phyloP scores from a whole-genome alignment of 2,329 filamentous ascomycete species.

The Epichloe glyceriae region DNA sequence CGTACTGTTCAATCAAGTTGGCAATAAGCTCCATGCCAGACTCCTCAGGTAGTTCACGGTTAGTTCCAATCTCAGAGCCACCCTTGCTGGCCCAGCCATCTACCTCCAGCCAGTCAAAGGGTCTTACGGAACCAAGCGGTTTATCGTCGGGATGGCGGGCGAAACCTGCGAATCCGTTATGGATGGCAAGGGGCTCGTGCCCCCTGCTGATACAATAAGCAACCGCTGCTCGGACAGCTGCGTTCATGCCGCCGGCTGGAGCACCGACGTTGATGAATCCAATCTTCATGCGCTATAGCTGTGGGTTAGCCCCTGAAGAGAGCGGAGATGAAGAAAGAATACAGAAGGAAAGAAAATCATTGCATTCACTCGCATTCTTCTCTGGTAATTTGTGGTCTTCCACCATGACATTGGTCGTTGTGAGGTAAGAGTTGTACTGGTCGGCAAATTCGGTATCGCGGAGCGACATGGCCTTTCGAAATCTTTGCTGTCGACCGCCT shows the following conservation, averaged over 20 bases:
- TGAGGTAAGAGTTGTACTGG: conserved; percentile 80
- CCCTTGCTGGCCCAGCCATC: conserved; percentile 93
- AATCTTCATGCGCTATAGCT: conserved; percentile 64
- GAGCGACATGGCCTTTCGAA: conserved; percentile 78
- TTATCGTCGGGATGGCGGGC: conserved; percentile 79
- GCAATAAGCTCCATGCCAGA: conserved; percentile 73
- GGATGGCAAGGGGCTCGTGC: conserved; percentile 84
- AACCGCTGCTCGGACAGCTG: conserved; percentile 82
- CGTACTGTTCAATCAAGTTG: conserved; percentile 69
- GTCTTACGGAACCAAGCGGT: conserved; percentile 69
- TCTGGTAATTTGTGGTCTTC: conserved; percentile 53
- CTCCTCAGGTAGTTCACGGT: conserved; percentile 80
- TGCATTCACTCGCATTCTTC: conserved; percentile 46
- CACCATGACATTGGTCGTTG: conserved; percentile 74
- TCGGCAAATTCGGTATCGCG: conserved; percentile 90
- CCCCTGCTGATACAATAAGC: conserved; percentile 85
- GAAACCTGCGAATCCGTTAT: conserved; percentile 94
- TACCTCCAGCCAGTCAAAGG: conserved; percentile 85
- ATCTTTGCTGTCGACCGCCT: conserved; percentile 70
- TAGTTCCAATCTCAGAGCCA: conserved; percentile 95
- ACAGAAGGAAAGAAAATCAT: neutral
- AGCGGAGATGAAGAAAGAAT: neutral
- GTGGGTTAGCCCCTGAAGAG: conserved; percentile 15
- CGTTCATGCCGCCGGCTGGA: conserved; percentile 96
- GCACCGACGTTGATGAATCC: conserved; percentile 96